Evolutionary conservation across 164 flowering plant species (phyloP).

Genomic region (Litsea cubeba): DNA sequence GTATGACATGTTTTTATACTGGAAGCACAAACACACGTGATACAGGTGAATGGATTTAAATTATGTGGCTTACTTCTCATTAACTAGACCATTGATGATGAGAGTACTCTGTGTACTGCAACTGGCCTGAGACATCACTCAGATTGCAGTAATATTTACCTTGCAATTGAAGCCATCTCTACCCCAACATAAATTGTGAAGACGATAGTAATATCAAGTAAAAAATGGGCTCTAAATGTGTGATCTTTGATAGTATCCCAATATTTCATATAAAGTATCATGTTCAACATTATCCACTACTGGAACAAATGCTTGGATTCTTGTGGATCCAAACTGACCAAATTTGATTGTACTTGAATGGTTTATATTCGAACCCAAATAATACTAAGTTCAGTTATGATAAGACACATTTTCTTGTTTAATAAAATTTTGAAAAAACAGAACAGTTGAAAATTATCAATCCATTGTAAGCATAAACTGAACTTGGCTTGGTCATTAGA

Average conservation of each 20-base stretch:
- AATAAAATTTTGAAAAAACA: too few relatives aligned
- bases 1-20: too few relatives aligned
- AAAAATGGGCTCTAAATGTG: too few relatives aligned
- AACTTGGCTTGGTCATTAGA: background rate
- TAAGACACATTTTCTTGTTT: background rate
- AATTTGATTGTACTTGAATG: too few relatives aligned
- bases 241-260: too few relatives aligned
- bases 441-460: background rate
- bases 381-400: too few relatives aligned
- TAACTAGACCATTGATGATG: background rate
- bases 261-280: too few relatives aligned
- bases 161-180: background rate
- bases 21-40: too few relatives aligned
- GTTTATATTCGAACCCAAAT: too few relatives aligned
- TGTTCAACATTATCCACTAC: too few relatives aligned
- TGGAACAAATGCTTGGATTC: too few relatives aligned
- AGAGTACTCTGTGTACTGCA: background rate
- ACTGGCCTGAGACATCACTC: background rate
- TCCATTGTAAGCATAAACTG: background rate
- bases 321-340: too few relatives aligned
- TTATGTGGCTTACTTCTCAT: background rate
- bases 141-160: background rate
- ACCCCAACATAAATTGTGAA: background rate
- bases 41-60: background rate
- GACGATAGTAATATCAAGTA: background rate